Percentiles rank a stretch among this genome's conserved stretches.
These are phyloP conservation scores for Amanita phalloides DNA, from an alignment of 768 basidiomycete species.

Conservation along the genomic window DNA sequence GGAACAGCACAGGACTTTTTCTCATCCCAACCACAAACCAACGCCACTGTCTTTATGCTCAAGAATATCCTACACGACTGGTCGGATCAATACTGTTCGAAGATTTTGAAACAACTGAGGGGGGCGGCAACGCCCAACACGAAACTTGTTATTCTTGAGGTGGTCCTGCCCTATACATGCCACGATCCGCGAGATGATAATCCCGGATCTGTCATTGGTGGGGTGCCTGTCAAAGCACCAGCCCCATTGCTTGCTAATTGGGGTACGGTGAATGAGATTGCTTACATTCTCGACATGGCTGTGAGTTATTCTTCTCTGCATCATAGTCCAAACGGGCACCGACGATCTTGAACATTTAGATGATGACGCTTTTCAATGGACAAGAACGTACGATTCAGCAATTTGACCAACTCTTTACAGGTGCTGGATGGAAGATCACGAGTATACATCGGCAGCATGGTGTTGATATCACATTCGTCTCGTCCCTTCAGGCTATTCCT, in stretches of 20 bases:
- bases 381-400: constrained; percentile 27
- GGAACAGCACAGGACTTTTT: constrained; percentile 26
- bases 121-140: constrained; percentile 21
- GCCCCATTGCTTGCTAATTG: constrained; percentile 27
- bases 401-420: constrained; percentile 15
- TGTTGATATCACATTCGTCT: constrained; percentile 10
- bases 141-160: constrained; percentile 23
- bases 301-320: constrained; percentile 15
- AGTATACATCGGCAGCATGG: constrained; percentile 14
- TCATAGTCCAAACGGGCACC: not conserved
- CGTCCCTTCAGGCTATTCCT: constrained; percentile 17
- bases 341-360: constrained; percentile 14
- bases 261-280: constrained; percentile 25
- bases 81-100: constrained; percentile 18
- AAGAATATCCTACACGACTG: constrained; percentile 28
- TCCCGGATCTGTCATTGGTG: constrained; percentile 12
- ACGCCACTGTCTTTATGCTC: constrained; percentile 26
- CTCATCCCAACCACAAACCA: constrained; percentile 20
- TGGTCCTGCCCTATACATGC: constrained; percentile 19
- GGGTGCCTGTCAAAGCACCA: constrained; percentile 17
- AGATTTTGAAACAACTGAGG: constrained; percentile 23
- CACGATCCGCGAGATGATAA: not conserved
- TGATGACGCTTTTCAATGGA: constrained; percentile 27
- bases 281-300: constrained; percentile 22
- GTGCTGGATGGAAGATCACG: constrained; percentile 23